Evolutionary conservation across 176 grass and related monocot species (phyloP), one percentile per base, ranked within the genome.

Genomic region (Stipa capillata): DNA sequence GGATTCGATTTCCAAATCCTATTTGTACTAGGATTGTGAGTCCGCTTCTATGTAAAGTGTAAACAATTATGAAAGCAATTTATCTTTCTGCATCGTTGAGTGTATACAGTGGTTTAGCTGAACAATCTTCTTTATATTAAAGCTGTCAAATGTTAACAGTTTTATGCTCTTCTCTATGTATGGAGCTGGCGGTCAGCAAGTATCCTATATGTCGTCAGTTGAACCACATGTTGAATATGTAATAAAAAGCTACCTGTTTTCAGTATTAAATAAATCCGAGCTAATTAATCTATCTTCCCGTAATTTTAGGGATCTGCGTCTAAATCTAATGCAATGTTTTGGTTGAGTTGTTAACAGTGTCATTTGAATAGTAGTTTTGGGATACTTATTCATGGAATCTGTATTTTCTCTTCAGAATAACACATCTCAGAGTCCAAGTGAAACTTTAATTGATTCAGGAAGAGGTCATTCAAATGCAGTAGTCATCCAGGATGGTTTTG

Each of bases 371-470:
- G 28, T 42, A 20, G n/a, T 39, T 87, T 69, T 84, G 32, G 55
- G 79, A 57, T 74, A 65, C 7, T 60, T 81, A 70, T 75, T 76
- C 23, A 64, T 77, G 55, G 24, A 23, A 31, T 28, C 15, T 63
- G 15, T 69, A 42, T 52, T 76, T n/a, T n/a, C 57, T 34, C 32
- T 85, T 25, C 76, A 95, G 96, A 77, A 76, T 87, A 89, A 33
- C 23, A 69, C 40, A 71, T 91, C 71, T 70, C 78, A 89, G 65
- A 80, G 56, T 74, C 70, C 36, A 70, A 80, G 64, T 6, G 84
- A 70, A 88, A 43, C 51, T 82, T 57, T 81, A 79, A 39, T 78
- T 88, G 89, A 87, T 74, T 84, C 82, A 78, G 84, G 41, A 32
- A 44, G 72, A 85, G 70, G 69, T 54, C 71, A 80, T 74, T 90